Base-by-base conservation (phyloP, 1,139 yeast genomes). In the Scheffersomyces segobiensis region DNA sequence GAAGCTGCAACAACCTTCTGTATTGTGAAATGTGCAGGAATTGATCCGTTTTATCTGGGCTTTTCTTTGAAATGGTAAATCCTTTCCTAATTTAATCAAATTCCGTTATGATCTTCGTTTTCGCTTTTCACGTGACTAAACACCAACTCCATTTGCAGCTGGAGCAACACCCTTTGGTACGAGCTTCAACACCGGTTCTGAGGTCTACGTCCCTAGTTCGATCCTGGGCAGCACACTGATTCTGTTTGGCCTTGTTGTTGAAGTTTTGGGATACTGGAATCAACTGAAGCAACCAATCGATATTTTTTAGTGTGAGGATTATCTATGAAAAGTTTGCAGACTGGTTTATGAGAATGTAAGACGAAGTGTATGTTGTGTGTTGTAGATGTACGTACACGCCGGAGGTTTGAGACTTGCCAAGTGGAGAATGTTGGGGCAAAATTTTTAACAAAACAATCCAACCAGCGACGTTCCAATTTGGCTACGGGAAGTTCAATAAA, bases 181-280 rank as follows among this genome's bases (percentile, higher is more conserved):
- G 17, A 32, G 3, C 42, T 32, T 32, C 14, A 32, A 24, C 17
- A 48, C n/a, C 58, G 80, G 80, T 76, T 76, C 68, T 74, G 91
- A 91, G 96, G 97, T 91, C 96, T 91, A 91, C 93, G 97, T 92
- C 97, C 97, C 97, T 97, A 91, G 97, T 91, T 92, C 97, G 97
- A 91, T 89, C 97, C 97, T 91, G 97, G 97, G 97, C 92, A 89
- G 86, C 89, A 89, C 97, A 91, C 70, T 72, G 62, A 70, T 70
- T 65, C 54, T 53, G 26, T 21, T 7, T n/a, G n/a, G 19, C 49
- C n/a, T 47, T 19, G n/a, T 32, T 32, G 17, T 32, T 14, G 42
- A 32, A 32, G 42, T 12, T 8, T 17, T 10, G 42, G 42, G 42
- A 14, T 10, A 32, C 14, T 32, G 3, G 42, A 10, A 32, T 32